Evolutionary conservation across 2,329 filamentous ascomycete species (phyloP), one percentile per base, ranked within the genome.

Genomic region (Coniochaeta prunicola): DNA sequence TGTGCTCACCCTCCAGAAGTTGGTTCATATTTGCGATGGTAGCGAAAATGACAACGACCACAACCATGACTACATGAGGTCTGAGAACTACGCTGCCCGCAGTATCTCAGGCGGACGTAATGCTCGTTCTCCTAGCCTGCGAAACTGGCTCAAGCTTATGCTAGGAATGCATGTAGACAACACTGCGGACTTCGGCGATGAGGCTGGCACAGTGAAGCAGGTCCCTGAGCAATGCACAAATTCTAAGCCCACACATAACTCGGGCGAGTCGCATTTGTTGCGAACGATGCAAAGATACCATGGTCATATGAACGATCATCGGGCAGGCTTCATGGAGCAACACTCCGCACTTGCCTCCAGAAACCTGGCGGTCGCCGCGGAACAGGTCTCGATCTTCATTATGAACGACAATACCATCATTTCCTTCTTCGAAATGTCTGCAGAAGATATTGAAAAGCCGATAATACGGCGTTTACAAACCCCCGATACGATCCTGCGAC

Each of bases 351-450:
- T 97, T 2, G 80, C 85, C 0, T 74, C 80, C 0, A 88, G 87
- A 64, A 82, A 87, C 5, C 78, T 96, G 28, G 88, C 88, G 2
- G 91, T 97, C 38, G 89, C 88, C 28, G 90, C 94, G 1, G 93
- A 97, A 73, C 93, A 97, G 71, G 92, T 97, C 1, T 91, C 91
- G 3, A 87, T 97, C 58, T 97, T 97, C 69, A 77, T 97, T 17
- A 90, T 90, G 10, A 82, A 85, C 12, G 92, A 97, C 73, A 97
- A 97, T 68, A 93, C 88, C 0, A 88, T 96, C 60, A 92, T 96
- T n/a, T 93, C 90, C 8, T 97, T 97, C 74, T 97, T 97, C 66
- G 92, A 97, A 74, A 84, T 88, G 45, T 96, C 92, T 0, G 93
- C 92, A 1, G 84, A 88, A 40, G 92, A 96, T 64, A 84, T 97